These are phyloP conservation scores for Lactarius vividus DNA, from an alignment of 768 basidiomycete genomes.

Conservation along the genomic window DNA sequence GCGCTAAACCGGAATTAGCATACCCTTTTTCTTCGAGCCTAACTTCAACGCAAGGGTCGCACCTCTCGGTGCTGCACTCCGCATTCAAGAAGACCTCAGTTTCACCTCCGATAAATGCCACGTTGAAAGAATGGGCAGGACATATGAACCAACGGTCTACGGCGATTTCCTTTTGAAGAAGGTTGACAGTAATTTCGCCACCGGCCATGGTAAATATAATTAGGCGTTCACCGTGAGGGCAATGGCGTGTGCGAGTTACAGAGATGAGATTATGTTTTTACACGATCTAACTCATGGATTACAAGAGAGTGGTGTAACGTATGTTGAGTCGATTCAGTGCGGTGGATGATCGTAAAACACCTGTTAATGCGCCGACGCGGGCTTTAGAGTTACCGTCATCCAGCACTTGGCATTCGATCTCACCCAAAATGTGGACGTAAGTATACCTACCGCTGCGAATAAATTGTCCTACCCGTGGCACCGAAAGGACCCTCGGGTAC, in stretches of 20 bases:
- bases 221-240: conserved; percentile 21
- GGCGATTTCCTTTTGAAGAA: conserved; percentile 76
- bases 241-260: background rate
- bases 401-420: background rate
- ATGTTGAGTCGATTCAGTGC: background rate
- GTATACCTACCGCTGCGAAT: conserved; percentile 26
- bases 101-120: conserved; percentile 26
- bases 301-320: conserved; percentile 16
- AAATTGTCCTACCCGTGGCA: conserved; percentile 28
- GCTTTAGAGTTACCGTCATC: background rate
- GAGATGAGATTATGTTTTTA: conserved; percentile 11
- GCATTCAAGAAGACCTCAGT: conserved; percentile 38
- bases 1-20: conserved; percentile 39
- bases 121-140: conserved; percentile 28
- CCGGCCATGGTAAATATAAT: conserved; percentile 37
- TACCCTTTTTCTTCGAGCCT: conserved; percentile 95
- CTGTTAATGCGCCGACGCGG: background rate
- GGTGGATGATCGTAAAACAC: background rate
- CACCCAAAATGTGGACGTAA: background rate
- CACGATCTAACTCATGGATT: conserved; percentile 6
- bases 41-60: conserved; percentile 70
- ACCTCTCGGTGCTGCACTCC: conserved; percentile 60
- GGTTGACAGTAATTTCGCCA: conserved; percentile 70
- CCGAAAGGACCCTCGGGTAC: conserved; percentile 26
- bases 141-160: conserved; percentile 57